Base-by-base conservation (phyloP, 805 yeast species). In the Candida michaelii region DNA sequence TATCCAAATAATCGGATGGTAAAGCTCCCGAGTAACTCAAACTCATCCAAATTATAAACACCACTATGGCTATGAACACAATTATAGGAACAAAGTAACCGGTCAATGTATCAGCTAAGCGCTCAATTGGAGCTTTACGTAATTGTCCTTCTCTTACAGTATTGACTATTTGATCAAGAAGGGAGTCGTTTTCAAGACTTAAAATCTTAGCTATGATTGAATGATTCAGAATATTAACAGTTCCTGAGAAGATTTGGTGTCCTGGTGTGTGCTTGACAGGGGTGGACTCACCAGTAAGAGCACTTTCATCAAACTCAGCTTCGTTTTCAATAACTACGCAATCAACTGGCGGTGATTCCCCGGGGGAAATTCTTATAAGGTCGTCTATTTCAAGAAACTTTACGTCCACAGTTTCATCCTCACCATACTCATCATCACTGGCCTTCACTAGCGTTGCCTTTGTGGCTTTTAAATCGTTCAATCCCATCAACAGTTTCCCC, bases 41-140 rank as follows among this genome's bases (percentile, higher is more conserved):
- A 1, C 70, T 52, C 15, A 83, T 60, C 93, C 93, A 85, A 6
- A 84, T 67, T 4, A 80, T 53, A 86, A 89, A 85, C 0, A 86
- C 83, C 0, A 69, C 5, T 11, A 83, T 60, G 0, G 91, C 87
- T 8, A 83, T 49, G 11, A 74, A 48, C 3, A 80, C 76, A 12
- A 85, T 84, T 0, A 81, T 47, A 1, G 93, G 93, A 8, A 85
- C 93, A 63, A 85, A 85, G 42, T 76, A 73, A 3, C 88, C 81
- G 0, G 91, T 85, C 19, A 85, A 54, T 5, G 65, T 57, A 54
- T 85, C 91, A 1, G 90, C 90, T 2, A 77, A 62, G 47, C 82
- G 71, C 58, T 84, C 90, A 39, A 85, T 79, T 0, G 89, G 89
- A 0, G 90, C 89, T 44, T 83, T 76, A 35, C 78, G 72, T 60